Evolutionary conservation across 257 asterid species (phyloP).

Genomic region (Solanum lycopersicoides): DNA sequence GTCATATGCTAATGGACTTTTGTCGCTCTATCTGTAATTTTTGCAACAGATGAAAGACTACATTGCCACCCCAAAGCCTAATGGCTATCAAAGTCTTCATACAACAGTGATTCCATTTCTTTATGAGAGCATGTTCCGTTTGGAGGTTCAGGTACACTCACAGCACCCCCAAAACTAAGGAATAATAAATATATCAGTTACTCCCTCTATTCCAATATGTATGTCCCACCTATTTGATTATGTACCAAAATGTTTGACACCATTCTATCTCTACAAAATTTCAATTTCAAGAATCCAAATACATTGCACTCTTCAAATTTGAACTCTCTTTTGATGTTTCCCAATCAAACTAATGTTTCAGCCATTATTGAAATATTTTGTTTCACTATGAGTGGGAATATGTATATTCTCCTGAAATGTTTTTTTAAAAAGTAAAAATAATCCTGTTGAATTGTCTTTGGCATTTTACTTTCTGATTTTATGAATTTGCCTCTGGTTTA

Average conservation of each 20-base stretch:
- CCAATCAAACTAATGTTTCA: neutral
- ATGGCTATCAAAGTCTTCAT: slow-evolving; percentile 95
- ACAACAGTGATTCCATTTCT: slow-evolving; percentile 92
- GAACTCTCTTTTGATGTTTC: neutral
- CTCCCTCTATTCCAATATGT: neutral
- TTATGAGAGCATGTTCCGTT: slow-evolving; percentile 84
- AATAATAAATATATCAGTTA: neutral
- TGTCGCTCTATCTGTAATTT: neutral
- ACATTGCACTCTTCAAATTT: neutral
- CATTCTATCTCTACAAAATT: neutral
- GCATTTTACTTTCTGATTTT: neutral
- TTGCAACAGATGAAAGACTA: slow-evolving; percentile 81
- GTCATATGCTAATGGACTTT: neutral
- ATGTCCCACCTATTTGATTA: neutral
- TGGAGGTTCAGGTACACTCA: slow-evolving; percentile 79
- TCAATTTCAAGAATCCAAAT: neutral
- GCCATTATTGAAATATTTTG: neutral
- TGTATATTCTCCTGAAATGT: neutral
- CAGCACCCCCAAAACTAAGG: neutral
- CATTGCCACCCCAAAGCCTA: slow-evolving; percentile 82
- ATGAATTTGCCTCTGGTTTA: neutral
- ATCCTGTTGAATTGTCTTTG: neutral
- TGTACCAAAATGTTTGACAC: neutral
- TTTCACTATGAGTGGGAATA: neutral
- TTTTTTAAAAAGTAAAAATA: neutral